Evolutionary conservation across 2,329 filamentous ascomycete species (phyloP).

Genomic region (Calonectria leucothoes): DNA sequence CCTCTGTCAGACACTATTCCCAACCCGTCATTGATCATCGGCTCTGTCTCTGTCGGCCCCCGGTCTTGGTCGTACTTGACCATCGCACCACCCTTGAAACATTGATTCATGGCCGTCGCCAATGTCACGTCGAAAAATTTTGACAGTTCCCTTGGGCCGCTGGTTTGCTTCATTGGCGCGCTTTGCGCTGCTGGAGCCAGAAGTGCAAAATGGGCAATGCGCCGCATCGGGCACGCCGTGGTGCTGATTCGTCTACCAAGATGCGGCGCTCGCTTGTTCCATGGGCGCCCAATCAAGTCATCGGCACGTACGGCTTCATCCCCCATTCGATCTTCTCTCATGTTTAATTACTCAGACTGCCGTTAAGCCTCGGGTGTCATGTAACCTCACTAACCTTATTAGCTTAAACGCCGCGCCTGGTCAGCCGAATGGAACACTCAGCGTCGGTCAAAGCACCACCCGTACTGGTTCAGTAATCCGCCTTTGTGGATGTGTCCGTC

Average conservation of each 20-base stretch:
- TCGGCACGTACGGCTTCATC: background rate
- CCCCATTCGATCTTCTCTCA: background rate
- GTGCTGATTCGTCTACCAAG: background rate
- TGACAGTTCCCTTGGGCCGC: background rate
- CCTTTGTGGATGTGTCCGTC: background rate
- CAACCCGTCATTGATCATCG: background rate
- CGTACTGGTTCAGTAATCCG: background rate
- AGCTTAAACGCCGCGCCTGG: background rate
- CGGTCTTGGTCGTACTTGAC: background rate
- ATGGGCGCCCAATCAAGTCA: background rate
- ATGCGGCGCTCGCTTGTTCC: background rate
- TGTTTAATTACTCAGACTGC: background rate
- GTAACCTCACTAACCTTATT: constrained; percentile 1
- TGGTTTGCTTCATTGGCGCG: background rate
- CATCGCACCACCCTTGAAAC: background rate
- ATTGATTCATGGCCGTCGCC: background rate
- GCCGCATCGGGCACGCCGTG: background rate
- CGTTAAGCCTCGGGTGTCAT: background rate
- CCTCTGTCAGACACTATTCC: constrained; percentile 3
- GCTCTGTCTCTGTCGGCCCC: background rate
- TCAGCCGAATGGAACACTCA: background rate
- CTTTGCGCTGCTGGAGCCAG: background rate
- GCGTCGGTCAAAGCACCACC: background rate
- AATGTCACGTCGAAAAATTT: background rate
- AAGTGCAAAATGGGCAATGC: background rate